These are phyloP conservation scores for Globisporangium paddicum DNA, from an alignment of 352 stramenopile species.

Conservation along the genomic window DNA sequence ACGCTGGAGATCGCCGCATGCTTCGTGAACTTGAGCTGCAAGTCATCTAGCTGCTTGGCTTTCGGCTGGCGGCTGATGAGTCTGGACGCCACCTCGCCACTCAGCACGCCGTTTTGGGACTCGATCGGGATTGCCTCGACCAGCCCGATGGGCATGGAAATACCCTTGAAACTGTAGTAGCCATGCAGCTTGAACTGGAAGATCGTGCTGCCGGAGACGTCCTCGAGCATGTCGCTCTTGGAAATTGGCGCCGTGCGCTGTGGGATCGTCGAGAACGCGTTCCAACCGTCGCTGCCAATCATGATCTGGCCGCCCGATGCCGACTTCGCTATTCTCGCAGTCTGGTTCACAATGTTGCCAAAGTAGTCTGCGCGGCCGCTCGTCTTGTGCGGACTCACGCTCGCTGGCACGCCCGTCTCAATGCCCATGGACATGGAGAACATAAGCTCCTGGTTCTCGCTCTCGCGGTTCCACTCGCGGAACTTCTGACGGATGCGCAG, in stretches of 20 bases:
- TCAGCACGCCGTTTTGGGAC: conserved; percentile 41
- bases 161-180: conserved; percentile 85
- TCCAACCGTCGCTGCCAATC: conserved; percentile 80
- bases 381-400: conserved; percentile 85
- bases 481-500: conserved; percentile 74
- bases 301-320: conserved; percentile 75
- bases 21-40: conserved; percentile 31
- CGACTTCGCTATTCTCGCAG: conserved; percentile 81
- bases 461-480: conserved; percentile 67
- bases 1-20: conserved; percentile 49
- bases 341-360: conserved; percentile 89
- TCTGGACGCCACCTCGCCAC: conserved; percentile 26
- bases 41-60: conserved; percentile 60
- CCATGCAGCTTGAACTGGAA: conserved; percentile 85
- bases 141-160: conserved; percentile 72
- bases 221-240: conserved; percentile 41
- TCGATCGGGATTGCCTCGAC: conserved; percentile 79
- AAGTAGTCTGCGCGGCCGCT: conserved; percentile 87
- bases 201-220: conserved; percentile 42
- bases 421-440: conserved; percentile 89
- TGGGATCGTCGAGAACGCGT: conserved; percentile 41
- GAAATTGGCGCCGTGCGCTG: conserved; percentile 26
- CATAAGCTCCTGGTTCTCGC: conserved; percentile 71
- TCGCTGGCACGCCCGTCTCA: conserved; percentile 75
- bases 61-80: conserved; percentile 42